A percentile compares a stretch with the other conserved stretches of the same genome.
Evolutionary conservation across 306 rosid genomes (phyloP).

Genomic region (Alnus rubra): DNA sequence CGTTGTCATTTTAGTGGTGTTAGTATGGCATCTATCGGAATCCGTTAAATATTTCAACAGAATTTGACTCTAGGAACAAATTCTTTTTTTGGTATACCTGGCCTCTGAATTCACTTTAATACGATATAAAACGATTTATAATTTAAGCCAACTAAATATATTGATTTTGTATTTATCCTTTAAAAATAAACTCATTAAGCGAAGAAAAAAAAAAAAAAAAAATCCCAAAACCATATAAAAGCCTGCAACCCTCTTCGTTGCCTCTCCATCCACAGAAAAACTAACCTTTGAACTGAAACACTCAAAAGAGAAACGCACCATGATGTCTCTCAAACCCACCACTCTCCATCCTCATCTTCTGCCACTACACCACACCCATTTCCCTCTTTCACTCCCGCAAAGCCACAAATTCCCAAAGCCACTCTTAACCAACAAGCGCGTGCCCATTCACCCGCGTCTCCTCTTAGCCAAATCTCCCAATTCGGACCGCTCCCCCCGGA

Average conservation of each 20-base stretch:
- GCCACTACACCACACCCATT: neutral
- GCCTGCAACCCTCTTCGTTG: neutral
- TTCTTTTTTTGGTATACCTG: too few relatives aligned
- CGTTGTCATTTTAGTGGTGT: too few relatives aligned
- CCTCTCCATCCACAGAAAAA: neutral
- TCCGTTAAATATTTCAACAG: too few relatives aligned
- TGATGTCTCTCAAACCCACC: constrained; percentile 22
- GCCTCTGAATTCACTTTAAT: too few relatives aligned
- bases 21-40: too few relatives aligned
- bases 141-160: too few relatives aligned
- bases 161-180: too few relatives aligned
- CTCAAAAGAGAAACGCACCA: neutral
- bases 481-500: constrained; percentile 18
- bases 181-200: neutral
- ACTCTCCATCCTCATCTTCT: constrained; percentile 7
- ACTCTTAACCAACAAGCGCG: constrained; percentile 4
- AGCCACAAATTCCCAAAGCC: constrained; percentile 10
- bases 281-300: neutral
- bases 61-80: too few relatives aligned
- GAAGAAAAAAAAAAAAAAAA: neutral
- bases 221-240: neutral
- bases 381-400: neutral
- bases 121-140: too few relatives aligned
- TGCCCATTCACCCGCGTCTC: neutral
- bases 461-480: constrained; percentile 33